A percentile compares a stretch with the other conserved stretches of the same genome.
Conservation (phyloP, 2,329 filamentous ascomycete species). For the Sordariomycetes sp. region DNA sequence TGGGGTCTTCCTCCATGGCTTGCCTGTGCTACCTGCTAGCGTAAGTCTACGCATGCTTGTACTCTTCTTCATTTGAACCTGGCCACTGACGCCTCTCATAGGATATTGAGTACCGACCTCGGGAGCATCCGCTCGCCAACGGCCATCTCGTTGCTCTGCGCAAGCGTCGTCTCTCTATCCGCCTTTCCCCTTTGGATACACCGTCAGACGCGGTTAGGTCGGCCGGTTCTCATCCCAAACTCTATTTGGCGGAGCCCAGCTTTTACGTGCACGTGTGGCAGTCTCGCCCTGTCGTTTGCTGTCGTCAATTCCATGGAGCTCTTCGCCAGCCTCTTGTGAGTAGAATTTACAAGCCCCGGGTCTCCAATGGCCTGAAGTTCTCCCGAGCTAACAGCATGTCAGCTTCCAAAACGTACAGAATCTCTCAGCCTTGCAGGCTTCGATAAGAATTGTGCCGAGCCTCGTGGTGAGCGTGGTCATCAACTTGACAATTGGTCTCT, state of each 20-base stretch:
- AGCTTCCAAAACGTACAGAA: constrained; percentile 41
- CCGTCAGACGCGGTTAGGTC: constrained; percentile 28
- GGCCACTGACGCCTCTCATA: not conserved
- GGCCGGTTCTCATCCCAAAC: constrained; percentile 50
- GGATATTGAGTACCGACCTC: constrained; percentile 23
- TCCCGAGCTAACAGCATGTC: constrained; percentile 6
- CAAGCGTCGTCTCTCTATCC: constrained; percentile 30
- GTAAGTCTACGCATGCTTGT: constrained; percentile 23
- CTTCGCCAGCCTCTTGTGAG: constrained; percentile 37
- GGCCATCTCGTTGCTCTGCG: constrained; percentile 32
- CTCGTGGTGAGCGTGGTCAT: constrained; percentile 28
- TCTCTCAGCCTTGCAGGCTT: constrained; percentile 30
- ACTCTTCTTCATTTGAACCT: not conserved
- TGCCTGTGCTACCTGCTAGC: constrained; percentile 43
- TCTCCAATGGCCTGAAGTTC: not conserved
- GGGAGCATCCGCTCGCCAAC: constrained; percentile 27
- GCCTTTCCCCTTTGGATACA: constrained; percentile 44
- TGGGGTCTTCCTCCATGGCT: constrained; percentile 33
- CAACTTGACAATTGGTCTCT: constrained; percentile 32
- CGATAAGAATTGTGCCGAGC: constrained; percentile 32
- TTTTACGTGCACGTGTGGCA: constrained; percentile 45
- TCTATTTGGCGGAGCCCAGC: constrained; percentile 46
- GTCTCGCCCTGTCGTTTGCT: constrained; percentile 32
- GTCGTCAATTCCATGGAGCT: constrained; percentile 35
- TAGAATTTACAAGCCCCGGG: constrained; percentile 3